Percentiles rank a stretch among this genome's conserved stretches.
Evolutionary conservation across 768 basidiomycete species (phyloP).

Genomic region (Agrocybe chaxingu): DNA sequence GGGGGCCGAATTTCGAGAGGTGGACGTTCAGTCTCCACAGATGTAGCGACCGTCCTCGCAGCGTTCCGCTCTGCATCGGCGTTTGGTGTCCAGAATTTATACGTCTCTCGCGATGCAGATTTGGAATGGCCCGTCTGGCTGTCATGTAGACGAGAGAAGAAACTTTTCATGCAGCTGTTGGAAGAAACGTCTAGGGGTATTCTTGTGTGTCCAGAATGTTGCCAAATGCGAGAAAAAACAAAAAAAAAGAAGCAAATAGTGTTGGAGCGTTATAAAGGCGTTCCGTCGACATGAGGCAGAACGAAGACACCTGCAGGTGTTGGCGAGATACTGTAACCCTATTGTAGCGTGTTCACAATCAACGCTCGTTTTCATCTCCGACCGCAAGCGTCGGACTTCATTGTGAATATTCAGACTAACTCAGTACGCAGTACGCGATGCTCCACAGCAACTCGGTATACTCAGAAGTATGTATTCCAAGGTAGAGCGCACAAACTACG

Average conservation of each 20-base stretch:
- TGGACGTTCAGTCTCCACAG: constrained; percentile 19
- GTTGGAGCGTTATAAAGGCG: constrained; percentile 25
- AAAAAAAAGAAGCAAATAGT: constrained; percentile 19
- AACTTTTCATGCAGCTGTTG: constrained; percentile 46
- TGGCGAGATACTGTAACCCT: no score
- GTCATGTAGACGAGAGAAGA: constrained; percentile 45
- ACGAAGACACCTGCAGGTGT: constrained; percentile 19
- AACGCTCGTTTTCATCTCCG: no score
- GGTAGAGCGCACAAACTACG: background rate
- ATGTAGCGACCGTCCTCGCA: constrained; percentile 20
- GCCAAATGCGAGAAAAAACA: constrained; percentile 22
- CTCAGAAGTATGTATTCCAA: background rate
- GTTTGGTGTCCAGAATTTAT: constrained; percentile 34
- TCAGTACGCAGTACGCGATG: no score
- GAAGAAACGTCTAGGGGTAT: constrained; percentile 19
- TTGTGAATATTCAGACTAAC: no score
- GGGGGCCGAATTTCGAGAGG: constrained; percentile 26
- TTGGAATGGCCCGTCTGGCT: constrained; percentile 40
- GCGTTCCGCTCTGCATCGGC: constrained; percentile 24
- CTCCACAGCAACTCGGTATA: background rate
- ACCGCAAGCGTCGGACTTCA: no score
- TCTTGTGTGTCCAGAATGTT: constrained; percentile 17
- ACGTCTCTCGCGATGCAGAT: constrained; percentile 33
- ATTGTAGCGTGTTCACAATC: no score
- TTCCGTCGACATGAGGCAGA: constrained; percentile 62